phyloP scores from a whole-genome alignment of 2,329 filamentous ascomycete species.

The Nemania sp. region DNA sequence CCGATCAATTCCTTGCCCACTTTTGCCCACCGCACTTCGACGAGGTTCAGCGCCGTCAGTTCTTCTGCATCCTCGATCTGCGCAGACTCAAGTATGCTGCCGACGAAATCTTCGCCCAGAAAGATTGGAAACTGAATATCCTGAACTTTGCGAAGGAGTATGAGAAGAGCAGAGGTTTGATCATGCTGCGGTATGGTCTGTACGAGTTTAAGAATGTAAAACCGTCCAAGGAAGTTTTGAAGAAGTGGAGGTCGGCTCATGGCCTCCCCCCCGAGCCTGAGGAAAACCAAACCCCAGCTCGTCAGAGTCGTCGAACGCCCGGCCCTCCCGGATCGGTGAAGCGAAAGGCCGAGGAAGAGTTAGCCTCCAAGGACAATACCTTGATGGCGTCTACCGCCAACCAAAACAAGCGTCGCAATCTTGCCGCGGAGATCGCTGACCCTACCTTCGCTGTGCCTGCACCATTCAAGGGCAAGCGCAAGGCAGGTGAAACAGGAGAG shows the following conservation, averaged over 20 bases:
- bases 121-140: conserved; percentile 67
- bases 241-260: conserved; percentile 62
- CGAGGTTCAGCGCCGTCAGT: conserved; percentile 63
- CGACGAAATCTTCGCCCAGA: conserved; percentile 63
- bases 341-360: conserved; percentile 61
- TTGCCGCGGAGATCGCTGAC: conserved; percentile 47
- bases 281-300: conserved; percentile 41
- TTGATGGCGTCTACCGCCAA: conserved; percentile 44
- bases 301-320: conserved; percentile 37
- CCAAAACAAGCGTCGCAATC: conserved; percentile 55
- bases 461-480: conserved; percentile 56
- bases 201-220: conserved; percentile 68
- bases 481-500: conserved; percentile 51
- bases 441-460: conserved; percentile 42
- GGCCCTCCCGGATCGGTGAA: conserved; percentile 48
- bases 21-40: conserved; percentile 62
- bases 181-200: conserved; percentile 64
- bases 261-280: conserved; percentile 58
- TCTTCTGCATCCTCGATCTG: conserved; percentile 66
- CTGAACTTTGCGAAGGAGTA: conserved; percentile 67
- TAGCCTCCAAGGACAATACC: conserved; percentile 46
- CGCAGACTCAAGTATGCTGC: conserved; percentile 65
- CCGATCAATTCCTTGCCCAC: conserved; percentile 62
- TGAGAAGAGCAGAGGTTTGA: conserved; percentile 65
- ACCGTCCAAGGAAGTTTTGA: conserved; percentile 60